phyloP scores from a whole-genome alignment of 2,329 filamentous ascomycete genomes.

The Botrytis tulipae region DNA sequence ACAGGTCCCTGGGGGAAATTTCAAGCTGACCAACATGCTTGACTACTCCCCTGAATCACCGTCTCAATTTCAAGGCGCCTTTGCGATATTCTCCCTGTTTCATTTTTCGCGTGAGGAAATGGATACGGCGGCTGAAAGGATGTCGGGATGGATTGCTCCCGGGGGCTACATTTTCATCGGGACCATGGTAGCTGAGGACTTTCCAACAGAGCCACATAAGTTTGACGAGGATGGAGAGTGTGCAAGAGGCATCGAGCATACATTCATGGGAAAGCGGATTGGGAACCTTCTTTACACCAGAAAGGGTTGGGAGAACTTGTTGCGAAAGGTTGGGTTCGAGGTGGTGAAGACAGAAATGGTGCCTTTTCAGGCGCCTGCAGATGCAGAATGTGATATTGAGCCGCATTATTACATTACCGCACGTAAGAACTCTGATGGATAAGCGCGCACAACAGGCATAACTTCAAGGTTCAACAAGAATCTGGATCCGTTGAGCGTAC shows the following conservation, averaged over 20 bases:
- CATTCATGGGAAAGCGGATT: slow-evolving; percentile 4
- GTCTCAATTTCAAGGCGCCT: slow-evolving; percentile 19
- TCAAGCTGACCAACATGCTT: slow-evolving; percentile 24
- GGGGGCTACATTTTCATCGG: slow-evolving; percentile 25
- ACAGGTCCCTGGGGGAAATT: slow-evolving; percentile 26
- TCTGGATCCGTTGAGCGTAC: neutral
- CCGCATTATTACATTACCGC: slow-evolving; percentile 10
- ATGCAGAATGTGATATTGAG: slow-evolving; percentile 12
- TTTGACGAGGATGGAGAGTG: slow-evolving; percentile 10
- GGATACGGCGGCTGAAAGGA: slow-evolving; percentile 17
- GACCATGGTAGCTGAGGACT: slow-evolving; percentile 22
- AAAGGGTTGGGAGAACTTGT: slow-evolving; percentile 1
- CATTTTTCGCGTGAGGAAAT: slow-evolving; percentile 23
- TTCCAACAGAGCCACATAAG: slow-evolving; percentile 1
- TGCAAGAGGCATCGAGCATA: slow-evolving; percentile 7
- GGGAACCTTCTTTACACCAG: neutral
- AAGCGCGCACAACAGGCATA: neutral
- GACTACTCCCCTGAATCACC: slow-evolving; percentile 21
- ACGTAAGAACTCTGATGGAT: neutral
- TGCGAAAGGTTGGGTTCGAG: slow-evolving; percentile 10
- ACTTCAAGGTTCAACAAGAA: neutral
- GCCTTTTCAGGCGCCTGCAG: neutral
- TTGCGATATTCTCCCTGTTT: slow-evolving; percentile 25
- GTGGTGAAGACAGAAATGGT: slow-evolving; percentile 9
- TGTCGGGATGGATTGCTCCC: slow-evolving; percentile 22